Base-by-base conservation (phyloP, 176 grass and related monocot species). In the Lolium multiflorum region DNA sequence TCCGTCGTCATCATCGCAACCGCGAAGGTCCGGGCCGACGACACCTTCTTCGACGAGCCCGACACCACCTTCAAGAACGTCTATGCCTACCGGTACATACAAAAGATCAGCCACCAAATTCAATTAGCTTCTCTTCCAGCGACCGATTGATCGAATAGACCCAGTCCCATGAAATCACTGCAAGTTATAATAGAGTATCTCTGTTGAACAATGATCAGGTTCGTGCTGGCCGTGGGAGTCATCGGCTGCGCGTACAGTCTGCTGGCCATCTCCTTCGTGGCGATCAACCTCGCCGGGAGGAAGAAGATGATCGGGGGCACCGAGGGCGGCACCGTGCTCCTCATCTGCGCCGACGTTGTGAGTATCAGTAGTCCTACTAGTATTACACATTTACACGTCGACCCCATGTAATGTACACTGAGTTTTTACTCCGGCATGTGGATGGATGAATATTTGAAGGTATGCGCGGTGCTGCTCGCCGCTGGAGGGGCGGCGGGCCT, bases 401-500 rank as follows among this genome's bases (percentile, higher is more conserved):
- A 41, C 3, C 39, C 6, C 39, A 41, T 41, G 39, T 41, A 41
- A 5, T 41, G 39, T 41, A 41, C 39, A 41, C 39, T 41, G 39
- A 41, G 22, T 59, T 22, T 13, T 78, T 1, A 57, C 16, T 18
- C 4, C 9, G 26, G 44, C 24, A 14, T 31, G 25, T 10, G 62
- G 15, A 65, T 31, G 62, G 0, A 41, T 41, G 28, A 28, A 28
- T 28, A 28, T 28, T 28, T 31, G 62, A 62, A 80, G 78, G 58
- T 80, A 0, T 48, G 22, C 14, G 41, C 14, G 0, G 8, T 64
- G 58, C 15, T 80, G 1, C 3, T 80, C 41, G 58, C 58, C 78
- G 44, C 78, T 2, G 78, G 78, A 64, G 78, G 8, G 9, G 78
- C 78, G 21, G 78, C 9, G 2, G 78, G 78, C 13, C 22, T 80